These are phyloP conservation scores for Oemleria cerasiformis DNA, from an alignment of 306 rosid species.

Conservation along the genomic window DNA sequence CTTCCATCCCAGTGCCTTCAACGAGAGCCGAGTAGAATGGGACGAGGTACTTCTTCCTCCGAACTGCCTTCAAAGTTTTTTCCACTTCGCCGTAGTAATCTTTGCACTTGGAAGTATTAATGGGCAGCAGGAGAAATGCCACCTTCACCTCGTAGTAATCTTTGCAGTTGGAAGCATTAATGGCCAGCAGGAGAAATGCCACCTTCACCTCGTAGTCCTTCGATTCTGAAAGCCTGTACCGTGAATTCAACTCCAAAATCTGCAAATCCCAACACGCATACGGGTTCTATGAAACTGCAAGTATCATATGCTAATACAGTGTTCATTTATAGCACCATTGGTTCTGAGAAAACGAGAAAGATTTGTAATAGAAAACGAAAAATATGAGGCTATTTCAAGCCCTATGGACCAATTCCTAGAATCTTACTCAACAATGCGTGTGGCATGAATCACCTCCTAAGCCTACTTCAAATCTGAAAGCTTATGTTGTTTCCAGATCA, in stretches of 20 bases:
- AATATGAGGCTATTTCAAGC: too few species aligned
- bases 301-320: too few species aligned
- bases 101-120: slow-evolving; percentile 58
- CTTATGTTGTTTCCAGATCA: neutral
- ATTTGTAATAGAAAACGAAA: too few species aligned
- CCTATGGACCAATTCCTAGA: neutral
- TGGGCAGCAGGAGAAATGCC: slow-evolving; percentile 66
- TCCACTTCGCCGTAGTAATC: slow-evolving; percentile 68
- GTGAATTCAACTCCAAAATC: slow-evolving; percentile 63
- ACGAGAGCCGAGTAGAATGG: slow-evolving; percentile 81
- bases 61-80: slow-evolving; percentile 75
- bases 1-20: slow-evolving; percentile 64
- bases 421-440: neutral
- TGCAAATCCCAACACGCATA: slow-evolving; percentile 34
- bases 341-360: neutral
- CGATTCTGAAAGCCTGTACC: slow-evolving; percentile 70
- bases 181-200: slow-evolving; percentile 67
- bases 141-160: slow-evolving; percentile 88
- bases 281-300: neutral
- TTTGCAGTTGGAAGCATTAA: too few species aligned
- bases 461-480: neutral
- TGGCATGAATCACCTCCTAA: too few species aligned
- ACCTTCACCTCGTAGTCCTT: slow-evolving; percentile 84
- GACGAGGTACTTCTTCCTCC: slow-evolving; percentile 85
- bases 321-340: neutral